Evolutionary conservation across 2,329 filamentous ascomycete genomes (phyloP).

Genomic region (Penicillium rolfsii): DNA sequence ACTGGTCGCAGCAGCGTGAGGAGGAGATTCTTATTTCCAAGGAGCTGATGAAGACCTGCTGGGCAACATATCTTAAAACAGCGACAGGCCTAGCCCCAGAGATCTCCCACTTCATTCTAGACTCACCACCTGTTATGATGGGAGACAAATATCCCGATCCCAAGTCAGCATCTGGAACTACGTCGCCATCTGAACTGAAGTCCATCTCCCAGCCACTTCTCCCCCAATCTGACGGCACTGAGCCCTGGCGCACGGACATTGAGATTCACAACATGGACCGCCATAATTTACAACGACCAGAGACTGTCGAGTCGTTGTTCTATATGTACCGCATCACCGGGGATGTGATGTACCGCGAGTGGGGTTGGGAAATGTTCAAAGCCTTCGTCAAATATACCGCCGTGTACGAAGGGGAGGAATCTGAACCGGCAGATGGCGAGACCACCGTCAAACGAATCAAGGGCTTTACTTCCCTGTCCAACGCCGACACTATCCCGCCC

Average conservation of each 20-base stretch:
- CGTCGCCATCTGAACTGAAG: conserved; percentile 40
- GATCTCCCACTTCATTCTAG: conserved; percentile 86
- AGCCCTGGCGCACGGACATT: conserved; percentile 75
- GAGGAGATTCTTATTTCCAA: conserved; percentile 84
- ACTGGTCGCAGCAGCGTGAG: conserved; percentile 79
- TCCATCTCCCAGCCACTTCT: conserved; percentile 42
- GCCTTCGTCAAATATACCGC: conserved; percentile 84
- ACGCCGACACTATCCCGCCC: conserved; percentile 74
- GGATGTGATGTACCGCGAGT: conserved; percentile 84
- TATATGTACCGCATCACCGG: conserved; percentile 99
- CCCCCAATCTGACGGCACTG: conserved; percentile 30
- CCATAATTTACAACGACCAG: conserved; percentile 92
- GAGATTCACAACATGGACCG: conserved; percentile 77
- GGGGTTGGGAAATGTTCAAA: conserved; percentile 99
- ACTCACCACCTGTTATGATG: conserved; percentile 63
- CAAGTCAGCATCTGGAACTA: conserved; percentile 37
- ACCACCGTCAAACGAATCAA: conserved; percentile 33
- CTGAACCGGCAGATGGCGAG: conserved; percentile 13
- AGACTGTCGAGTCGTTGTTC: conserved; percentile 94
- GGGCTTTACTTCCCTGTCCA: conserved; percentile 79
- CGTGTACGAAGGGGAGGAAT: conserved; percentile 65
- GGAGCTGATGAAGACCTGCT: conserved; percentile 95
- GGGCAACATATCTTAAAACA: conserved; percentile 94
- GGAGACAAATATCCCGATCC: conserved; percentile 43
- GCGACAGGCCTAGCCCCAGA: conserved; percentile 90